Evolutionary conservation across 208 protist genomes (phyloP).

Genomic region (Borovskyia barvae): DNA sequence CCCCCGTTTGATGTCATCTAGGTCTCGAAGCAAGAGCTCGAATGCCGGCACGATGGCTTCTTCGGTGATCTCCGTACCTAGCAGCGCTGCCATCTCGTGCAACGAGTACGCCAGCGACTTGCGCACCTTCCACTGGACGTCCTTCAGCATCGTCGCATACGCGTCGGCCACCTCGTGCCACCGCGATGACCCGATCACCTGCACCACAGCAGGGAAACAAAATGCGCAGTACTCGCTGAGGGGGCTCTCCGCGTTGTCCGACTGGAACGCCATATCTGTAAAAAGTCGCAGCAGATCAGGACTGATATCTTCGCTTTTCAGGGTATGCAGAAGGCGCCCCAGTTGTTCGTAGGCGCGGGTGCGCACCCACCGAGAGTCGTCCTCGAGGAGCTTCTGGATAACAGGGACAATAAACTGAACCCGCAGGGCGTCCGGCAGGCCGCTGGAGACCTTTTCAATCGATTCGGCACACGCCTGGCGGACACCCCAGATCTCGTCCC

Average conservation of each 20-base stretch:
- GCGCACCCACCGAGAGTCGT: constrained; percentile 93
- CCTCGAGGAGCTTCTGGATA: constrained; percentile 74
- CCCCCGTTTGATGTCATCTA: constrained; percentile 96
- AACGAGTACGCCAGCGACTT: constrained; percentile 93
- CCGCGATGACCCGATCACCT: constrained; percentile 76
- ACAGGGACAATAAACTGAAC: constrained; percentile 61
- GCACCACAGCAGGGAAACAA: constrained; percentile 93
- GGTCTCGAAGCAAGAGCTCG: constrained; percentile 92
- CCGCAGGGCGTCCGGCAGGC: constrained; percentile 56
- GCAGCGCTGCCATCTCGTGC: constrained; percentile 92
- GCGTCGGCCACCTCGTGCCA: constrained; percentile 91
- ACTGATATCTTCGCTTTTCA: constrained; percentile 80
- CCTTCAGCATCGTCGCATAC: constrained; percentile 93
- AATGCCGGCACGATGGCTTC: constrained; percentile 85
- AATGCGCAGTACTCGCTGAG: constrained; percentile 93
- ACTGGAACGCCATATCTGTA: constrained; percentile 91
- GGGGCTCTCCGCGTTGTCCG: constrained; percentile 86
- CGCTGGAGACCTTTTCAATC: constrained; percentile 68
- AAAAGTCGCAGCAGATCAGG: constrained; percentile 84
- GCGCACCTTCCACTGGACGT: constrained; percentile 96
- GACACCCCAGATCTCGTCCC: constrained; percentile 96
- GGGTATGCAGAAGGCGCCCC: constrained; percentile 91
- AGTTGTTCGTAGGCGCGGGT: constrained; percentile 88
- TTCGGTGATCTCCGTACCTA: constrained; percentile 90
- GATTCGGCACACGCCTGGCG: constrained; percentile 93